These are phyloP conservation scores for Puccinellia tenuiflora DNA, from an alignment of 176 grass and related monocot species.

Conservation along the genomic window DNA sequence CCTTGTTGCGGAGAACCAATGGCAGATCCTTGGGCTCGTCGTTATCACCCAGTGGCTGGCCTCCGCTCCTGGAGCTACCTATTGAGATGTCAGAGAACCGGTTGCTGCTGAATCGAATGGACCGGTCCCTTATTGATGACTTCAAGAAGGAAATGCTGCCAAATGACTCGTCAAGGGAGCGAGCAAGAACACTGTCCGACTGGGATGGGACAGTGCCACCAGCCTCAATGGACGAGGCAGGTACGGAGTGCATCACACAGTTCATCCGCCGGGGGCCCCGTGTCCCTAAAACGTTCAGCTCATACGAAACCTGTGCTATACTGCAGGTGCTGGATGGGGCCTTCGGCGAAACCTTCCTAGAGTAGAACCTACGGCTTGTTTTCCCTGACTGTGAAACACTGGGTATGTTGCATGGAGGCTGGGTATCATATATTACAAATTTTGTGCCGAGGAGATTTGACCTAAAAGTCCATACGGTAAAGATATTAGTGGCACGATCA, in stretches of 20 bases:
- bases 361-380: slow-evolving; percentile 67
- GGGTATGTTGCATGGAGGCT: slow-evolving; percentile 49
- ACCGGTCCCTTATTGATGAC: slow-evolving; percentile 45
- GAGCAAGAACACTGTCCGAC: slow-evolving; percentile 26
- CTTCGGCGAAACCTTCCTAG: slow-evolving; percentile 68
- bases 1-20: slow-evolving; percentile 76
- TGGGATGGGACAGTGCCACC: slow-evolving; percentile 64
- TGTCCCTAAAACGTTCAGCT: slow-evolving; percentile 84
- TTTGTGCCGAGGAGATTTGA: slow-evolving; percentile 92
- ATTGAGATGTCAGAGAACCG: slow-evolving; percentile 55
- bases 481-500: slow-evolving; percentile 14
- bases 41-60: slow-evolving; percentile 21
- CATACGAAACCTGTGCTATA: slow-evolving; percentile 79
- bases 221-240: slow-evolving; percentile 56
- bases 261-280: slow-evolving; percentile 85
- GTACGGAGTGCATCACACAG: slow-evolving; percentile 83
- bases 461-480: slow-evolving; percentile 36
- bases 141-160: slow-evolving; percentile 60
- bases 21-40: slow-evolving; percentile 54
- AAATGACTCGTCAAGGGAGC: slow-evolving; percentile 68
- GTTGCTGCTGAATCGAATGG: slow-evolving; percentile 57
- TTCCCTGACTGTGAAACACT: slow-evolving; percentile 33
- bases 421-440: slow-evolving; percentile 77
- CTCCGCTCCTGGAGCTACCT: slow-evolving; percentile 25
- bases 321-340: slow-evolving; percentile 49